Evolutionary conservation across 495 filamentous ascomycete species (phyloP).

Genomic region (Oleoguttula mirabilis): DNA sequence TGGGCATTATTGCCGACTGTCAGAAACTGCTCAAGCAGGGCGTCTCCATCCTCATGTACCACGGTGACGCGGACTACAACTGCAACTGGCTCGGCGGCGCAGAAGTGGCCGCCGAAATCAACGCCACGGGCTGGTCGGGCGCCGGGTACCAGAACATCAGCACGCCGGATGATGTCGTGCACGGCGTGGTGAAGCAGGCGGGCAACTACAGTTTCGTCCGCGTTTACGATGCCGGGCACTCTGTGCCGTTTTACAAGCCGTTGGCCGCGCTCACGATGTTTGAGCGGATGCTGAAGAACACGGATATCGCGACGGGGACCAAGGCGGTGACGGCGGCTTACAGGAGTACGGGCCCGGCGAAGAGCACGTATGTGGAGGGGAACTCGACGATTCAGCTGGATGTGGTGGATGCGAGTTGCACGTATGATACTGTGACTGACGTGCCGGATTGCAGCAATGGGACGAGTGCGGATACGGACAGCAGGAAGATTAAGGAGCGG

Average conservation of each 20-base stretch:
- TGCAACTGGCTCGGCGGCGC: conserved; percentile 29
- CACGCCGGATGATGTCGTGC: conserved; percentile 28
- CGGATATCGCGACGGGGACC: conserved; percentile 33
- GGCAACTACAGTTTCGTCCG: conserved; percentile 29
- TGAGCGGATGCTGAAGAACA: conserved; percentile 23
- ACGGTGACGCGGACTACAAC: conserved; percentile 24
- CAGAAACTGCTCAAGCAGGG: conserved; percentile 11
- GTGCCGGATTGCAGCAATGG: background rate
- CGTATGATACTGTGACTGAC: conserved; percentile 7
- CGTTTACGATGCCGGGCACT: conserved; percentile 29
- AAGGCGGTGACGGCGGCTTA: conserved; percentile 36
- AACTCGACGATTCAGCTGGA: conserved; percentile 8
- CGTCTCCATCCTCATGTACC: conserved; percentile 21
- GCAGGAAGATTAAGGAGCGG: background rate
- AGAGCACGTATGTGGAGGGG: conserved; percentile 30
- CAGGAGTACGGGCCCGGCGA: conserved; percentile 40
- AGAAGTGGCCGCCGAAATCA: conserved; percentile 22
- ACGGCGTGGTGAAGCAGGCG: conserved; percentile 27
- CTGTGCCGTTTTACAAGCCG: conserved; percentile 28
- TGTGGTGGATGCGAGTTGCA: background rate
- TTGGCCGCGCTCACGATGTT: conserved; percentile 28
- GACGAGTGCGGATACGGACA: too few species aligned
- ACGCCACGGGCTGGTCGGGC: conserved; percentile 29
- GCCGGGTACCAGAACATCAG: conserved; percentile 39
- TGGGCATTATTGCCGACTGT: conserved; percentile 5